phyloP scores from a whole-genome alignment of 2,329 filamentous ascomycete genomes.

The Thielaviopsis ethacetica region DNA sequence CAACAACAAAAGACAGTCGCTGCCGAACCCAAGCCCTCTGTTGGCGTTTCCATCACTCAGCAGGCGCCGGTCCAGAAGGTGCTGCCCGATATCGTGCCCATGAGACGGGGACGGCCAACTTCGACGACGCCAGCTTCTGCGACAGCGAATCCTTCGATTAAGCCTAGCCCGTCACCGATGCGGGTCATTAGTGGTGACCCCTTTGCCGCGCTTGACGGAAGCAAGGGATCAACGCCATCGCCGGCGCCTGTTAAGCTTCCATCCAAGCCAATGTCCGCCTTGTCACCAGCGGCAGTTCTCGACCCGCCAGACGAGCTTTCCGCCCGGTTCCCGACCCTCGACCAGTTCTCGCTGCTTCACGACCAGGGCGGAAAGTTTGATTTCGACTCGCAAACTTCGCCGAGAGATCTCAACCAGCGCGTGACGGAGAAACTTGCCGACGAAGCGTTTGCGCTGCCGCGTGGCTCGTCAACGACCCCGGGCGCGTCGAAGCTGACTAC shows the following conservation, averaged over 20 bases:
- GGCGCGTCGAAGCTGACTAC: slow-evolving; percentile 3
- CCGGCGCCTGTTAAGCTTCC: not conserved
- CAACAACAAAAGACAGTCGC: slow-evolving; percentile 36
- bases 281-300: slow-evolving; percentile 1
- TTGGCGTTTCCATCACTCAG: slow-evolving; percentile 72
- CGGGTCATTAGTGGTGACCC: slow-evolving; percentile 61
- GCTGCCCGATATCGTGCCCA: slow-evolving; percentile 81
- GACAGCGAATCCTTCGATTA: slow-evolving; percentile 28
- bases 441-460: slow-evolving; percentile 53
- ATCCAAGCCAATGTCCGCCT: not conserved
- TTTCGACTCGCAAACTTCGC: slow-evolving; percentile 46
- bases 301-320: slow-evolving; percentile 62
- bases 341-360: slow-evolving; percentile 82
- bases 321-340: slow-evolving; percentile 70
- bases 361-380: slow-evolving; percentile 73
- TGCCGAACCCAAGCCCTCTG: slow-evolving; percentile 34
- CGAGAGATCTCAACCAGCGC: slow-evolving; percentile 43
- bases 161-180: slow-evolving; percentile 51
- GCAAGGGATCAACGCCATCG: slow-evolving; percentile 16
- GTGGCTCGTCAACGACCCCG: slow-evolving; percentile 12
- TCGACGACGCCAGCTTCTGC: slow-evolving; percentile 16
- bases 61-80: slow-evolving; percentile 51
- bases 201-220: slow-evolving; percentile 75
- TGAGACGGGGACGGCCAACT: slow-evolving; percentile 64
- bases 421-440: slow-evolving; percentile 67